Evolutionary conservation across 164 flowering plant genomes (phyloP).

Genomic region (Piper longum): DNA sequence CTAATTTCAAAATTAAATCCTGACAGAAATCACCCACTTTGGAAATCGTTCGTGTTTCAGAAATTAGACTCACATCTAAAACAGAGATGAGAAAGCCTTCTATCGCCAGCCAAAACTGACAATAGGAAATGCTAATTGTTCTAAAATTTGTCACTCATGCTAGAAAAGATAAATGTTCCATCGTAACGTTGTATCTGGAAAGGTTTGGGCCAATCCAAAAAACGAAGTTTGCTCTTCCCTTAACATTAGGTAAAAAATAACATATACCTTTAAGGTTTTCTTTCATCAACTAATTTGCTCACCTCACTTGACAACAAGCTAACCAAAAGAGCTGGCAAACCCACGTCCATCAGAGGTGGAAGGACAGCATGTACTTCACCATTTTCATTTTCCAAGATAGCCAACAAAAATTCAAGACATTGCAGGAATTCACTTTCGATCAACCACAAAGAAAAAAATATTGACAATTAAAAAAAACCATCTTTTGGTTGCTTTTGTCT

Average conservation of each 20-base stretch:
- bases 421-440: slow-evolving; percentile 15
- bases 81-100: too few relatives aligned
- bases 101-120: not conserved
- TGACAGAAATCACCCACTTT: too few relatives aligned
- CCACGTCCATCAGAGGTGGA: slow-evolving; percentile 53
- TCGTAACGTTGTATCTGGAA: not conserved
- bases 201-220: too few relatives aligned
- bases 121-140: not conserved
- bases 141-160: not conserved
- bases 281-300: slow-evolving; percentile 34
- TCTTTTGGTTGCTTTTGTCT: too few relatives aligned
- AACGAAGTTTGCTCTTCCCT: not conserved
- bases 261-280: slow-evolving; percentile 59
- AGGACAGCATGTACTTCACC: slow-evolving; percentile 36
- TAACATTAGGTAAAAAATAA: not conserved
- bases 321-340: slow-evolving; percentile 42
- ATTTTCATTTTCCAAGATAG: slow-evolving; percentile 38
- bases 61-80: not conserved
- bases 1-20: too few relatives aligned
- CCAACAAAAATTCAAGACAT: slow-evolving; percentile 51
- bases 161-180: not conserved
- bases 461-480: too few relatives aligned
- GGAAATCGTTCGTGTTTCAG: not conserved
- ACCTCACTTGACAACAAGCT: slow-evolving; percentile 62
- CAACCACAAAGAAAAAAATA: not conserved